A percentile compares a stretch with the other conserved stretches of the same genome.
These are phyloP conservation scores for Leccinum variicolor DNA, from an alignment of 768 basidiomycete genomes.

Conservation along the genomic window DNA sequence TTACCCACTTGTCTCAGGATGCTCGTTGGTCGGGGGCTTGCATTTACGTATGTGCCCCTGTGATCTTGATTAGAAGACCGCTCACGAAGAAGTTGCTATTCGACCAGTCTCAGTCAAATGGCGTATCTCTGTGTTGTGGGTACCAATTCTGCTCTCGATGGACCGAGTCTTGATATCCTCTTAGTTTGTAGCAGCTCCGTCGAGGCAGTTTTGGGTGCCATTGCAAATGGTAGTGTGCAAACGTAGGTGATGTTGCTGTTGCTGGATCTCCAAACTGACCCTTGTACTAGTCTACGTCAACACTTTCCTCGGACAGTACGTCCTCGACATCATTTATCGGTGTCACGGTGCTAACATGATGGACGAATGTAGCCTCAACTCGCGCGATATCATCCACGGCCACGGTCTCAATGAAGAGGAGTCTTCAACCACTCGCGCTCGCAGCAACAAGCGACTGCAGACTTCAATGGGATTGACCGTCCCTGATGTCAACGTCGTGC, in stretches of 20 bases:
- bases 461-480: conserved; percentile 12
- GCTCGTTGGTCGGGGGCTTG: conserved; percentile 20
- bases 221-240: conserved; percentile 28
- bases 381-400: conserved; percentile 16
- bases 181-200: conserved; percentile 25
- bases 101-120: conserved; percentile 16
- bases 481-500: conserved; percentile 13
- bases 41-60: conserved; percentile 20
- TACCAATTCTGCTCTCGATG: not conserved
- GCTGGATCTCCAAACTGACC: not conserved
- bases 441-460: not conserved
- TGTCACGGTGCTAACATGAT: conserved; percentile 3
- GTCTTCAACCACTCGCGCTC: conserved; percentile 2
- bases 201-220: conserved; percentile 22
- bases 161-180: not conserved
- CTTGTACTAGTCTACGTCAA: conserved; percentile 27
- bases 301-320: conserved; percentile 26
- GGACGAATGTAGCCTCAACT: conserved; percentile 22
- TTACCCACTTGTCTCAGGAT: not conserved
- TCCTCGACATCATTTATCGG: not conserved
- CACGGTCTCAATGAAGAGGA: conserved; percentile 27
- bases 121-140: conserved; percentile 21
- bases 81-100: not conserved
- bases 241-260: conserved; percentile 4
- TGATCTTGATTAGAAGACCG: not conserved